These are phyloP conservation scores for Zygoascus biomembranicola DNA, from an alignment of 805 yeast species.

Conservation along the genomic window DNA sequence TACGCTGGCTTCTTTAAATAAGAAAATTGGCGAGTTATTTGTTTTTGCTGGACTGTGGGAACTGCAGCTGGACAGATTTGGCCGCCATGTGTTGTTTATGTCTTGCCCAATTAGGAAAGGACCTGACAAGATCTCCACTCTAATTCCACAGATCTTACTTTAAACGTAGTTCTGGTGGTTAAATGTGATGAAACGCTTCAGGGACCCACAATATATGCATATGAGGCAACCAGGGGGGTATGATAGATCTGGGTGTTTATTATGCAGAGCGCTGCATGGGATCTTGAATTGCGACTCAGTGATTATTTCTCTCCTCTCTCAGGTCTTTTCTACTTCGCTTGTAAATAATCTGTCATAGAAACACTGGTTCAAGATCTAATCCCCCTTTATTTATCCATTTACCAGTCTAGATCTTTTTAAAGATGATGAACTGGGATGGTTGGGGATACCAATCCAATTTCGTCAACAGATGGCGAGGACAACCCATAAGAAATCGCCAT, in stretches of 20 bases:
- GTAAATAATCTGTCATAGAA: too few relatives aligned
- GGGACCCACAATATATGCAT: neutral
- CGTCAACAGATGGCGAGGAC: neutral
- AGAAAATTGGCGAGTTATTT: neutral
- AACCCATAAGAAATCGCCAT: neutral
- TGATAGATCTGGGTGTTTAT: too few relatives aligned
- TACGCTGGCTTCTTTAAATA: conserved; percentile 33
- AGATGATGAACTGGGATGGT: neutral
- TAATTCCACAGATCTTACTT: neutral
- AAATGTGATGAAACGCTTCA: neutral
- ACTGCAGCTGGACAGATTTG: neutral
- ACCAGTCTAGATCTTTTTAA: neutral
- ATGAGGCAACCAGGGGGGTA: neutral
- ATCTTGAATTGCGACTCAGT: too few relatives aligned
- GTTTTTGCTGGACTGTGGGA: neutral
- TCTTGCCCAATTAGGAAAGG: neutral
- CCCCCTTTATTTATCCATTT: too few relatives aligned
- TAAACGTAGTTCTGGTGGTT: neutral
- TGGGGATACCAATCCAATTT: neutral
- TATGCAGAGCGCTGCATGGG: too few relatives aligned
- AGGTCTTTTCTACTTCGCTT: too few relatives aligned
- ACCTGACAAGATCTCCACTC: neutral
- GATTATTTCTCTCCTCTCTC: too few relatives aligned
- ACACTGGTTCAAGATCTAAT: too few relatives aligned
- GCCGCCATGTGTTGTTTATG: neutral